These are phyloP conservation scores for Leccinum pachyderme DNA, from an alignment of 1,284 basidiomycete genomes.

Conservation along the genomic window DNA sequence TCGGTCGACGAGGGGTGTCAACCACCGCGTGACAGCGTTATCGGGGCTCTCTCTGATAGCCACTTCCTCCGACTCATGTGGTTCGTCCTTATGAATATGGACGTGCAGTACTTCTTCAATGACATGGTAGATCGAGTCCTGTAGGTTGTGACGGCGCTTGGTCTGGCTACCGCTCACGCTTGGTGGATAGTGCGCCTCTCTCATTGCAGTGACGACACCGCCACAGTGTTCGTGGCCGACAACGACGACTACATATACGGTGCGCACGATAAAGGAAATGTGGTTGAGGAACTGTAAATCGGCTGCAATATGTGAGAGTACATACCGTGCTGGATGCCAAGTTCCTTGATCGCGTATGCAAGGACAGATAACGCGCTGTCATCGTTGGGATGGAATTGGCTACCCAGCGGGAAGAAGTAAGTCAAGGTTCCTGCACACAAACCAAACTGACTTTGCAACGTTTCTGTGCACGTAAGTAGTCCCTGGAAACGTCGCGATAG, in stretches of 20 bases:
- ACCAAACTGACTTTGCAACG: slow-evolving; percentile 39
- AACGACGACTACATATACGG: slow-evolving; percentile 15
- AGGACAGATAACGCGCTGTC: slow-evolving; percentile 26
- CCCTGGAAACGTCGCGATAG: slow-evolving; percentile 41
- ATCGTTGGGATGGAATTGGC: slow-evolving; percentile 27
- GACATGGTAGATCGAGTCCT: slow-evolving; percentile 20
- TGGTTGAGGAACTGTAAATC: neutral
- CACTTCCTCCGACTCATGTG: slow-evolving; percentile 5
- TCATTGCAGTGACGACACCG: slow-evolving; percentile 21
- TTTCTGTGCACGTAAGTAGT: slow-evolving; percentile 52
- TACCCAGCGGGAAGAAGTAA: slow-evolving; percentile 1
- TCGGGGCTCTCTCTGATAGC: slow-evolving; percentile 12
- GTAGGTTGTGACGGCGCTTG: slow-evolving; percentile 7
- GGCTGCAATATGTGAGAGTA: neutral
- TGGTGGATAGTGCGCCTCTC: neutral
- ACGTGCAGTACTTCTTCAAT: neutral
- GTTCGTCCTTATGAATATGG: neutral
- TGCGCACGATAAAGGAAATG: neutral
- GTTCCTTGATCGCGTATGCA: slow-evolving; percentile 15
- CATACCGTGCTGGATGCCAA: slow-evolving; percentile 23
- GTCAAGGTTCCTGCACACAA: neutral
- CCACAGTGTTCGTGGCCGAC: slow-evolving; percentile 31
- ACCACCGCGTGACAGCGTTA: slow-evolving; percentile 59
- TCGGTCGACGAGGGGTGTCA: slow-evolving; percentile 61
- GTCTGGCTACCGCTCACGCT: neutral